Evolutionary conservation across 2,329 filamentous ascomycete genomes (phyloP).

Genomic region (Hypoxylon sp.): DNA sequence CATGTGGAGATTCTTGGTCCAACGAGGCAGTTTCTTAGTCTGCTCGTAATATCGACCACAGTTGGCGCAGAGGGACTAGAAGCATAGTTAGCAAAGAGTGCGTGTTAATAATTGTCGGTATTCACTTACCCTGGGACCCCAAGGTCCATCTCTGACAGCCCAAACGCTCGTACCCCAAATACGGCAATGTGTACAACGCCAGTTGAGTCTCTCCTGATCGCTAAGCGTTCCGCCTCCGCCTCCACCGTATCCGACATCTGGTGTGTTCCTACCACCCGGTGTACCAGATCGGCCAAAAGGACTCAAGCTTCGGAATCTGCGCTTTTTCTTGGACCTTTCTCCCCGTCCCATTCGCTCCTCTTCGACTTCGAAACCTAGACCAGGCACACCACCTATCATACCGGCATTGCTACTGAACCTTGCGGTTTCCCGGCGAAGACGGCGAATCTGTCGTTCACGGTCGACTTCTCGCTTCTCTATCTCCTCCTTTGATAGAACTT

Average conservation of each 20-base stretch:
- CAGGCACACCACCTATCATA: conserved; percentile 82
- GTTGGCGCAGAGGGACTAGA: conserved; percentile 89
- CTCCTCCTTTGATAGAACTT: conserved; percentile 90
- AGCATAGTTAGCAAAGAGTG: conserved; percentile 35
- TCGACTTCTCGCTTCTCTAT: conserved; percentile 98
- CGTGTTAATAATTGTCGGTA: background rate
- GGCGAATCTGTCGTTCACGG: conserved; percentile 88
- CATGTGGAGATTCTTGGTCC: conserved; percentile 78
- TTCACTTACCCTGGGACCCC: conserved; percentile 80
- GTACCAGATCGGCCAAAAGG: conserved; percentile 79
- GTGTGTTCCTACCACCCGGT: conserved; percentile 81
- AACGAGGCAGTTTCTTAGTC: conserved; percentile 84
- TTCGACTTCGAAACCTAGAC: conserved; percentile 69
- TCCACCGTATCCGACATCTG: conserved; percentile 82
- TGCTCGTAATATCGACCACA: conserved; percentile 92
- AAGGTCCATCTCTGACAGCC: conserved; percentile 93
- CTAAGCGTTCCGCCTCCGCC: conserved; percentile 76
- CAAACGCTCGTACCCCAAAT: conserved; percentile 93
- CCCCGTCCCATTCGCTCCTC: conserved; percentile 92
- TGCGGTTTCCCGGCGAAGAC: conserved; percentile 90
- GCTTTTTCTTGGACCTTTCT: conserved; percentile 95
- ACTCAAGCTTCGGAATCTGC: conserved; percentile 89
- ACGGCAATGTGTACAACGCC: conserved; percentile 90
- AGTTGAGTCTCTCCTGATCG: conserved; percentile 83
- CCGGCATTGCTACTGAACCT: conserved; percentile 89